Conservation (phyloP, 2,329 filamentous ascomycete genomes). For the Pseudogymnoascus sp. region DNA sequence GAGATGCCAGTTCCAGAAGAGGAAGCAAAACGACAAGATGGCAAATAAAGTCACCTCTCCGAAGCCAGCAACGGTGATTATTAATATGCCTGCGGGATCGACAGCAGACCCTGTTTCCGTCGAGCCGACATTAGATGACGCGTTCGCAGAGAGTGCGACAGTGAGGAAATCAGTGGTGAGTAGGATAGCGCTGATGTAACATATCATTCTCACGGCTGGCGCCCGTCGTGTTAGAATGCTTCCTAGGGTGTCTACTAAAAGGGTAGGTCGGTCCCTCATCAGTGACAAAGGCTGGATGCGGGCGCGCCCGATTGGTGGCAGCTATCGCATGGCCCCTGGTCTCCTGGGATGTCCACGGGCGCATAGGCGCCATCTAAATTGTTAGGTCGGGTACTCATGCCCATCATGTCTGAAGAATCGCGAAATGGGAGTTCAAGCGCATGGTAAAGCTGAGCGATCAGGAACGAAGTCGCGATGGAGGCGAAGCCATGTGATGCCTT, state of each 20-base stretch:
- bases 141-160: neutral
- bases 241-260: neutral
- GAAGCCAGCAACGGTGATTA: neutral
- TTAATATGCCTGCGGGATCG: neutral
- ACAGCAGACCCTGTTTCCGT: neutral
- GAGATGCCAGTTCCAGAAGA: slow-evolving; percentile 6
- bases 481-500: neutral
- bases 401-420: neutral
- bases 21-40: neutral
- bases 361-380: neutral
- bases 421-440: neutral
- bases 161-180: neutral
- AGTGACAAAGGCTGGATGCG: neutral
- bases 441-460: neutral
- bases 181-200: neutral
- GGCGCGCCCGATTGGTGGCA: neutral
- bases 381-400: neutral
- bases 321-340: neutral
- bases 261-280: neutral
- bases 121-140: neutral
- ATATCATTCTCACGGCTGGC: neutral
- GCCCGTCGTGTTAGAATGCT: neutral
- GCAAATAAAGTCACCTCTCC: neutral
- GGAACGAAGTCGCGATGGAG: neutral
- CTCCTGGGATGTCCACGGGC: neutral